Percentiles rank a stretch among this genome's conserved stretches.
phyloP scores from a whole-genome alignment of 129 eudicot species.

The Flaveria linearis region DNA sequence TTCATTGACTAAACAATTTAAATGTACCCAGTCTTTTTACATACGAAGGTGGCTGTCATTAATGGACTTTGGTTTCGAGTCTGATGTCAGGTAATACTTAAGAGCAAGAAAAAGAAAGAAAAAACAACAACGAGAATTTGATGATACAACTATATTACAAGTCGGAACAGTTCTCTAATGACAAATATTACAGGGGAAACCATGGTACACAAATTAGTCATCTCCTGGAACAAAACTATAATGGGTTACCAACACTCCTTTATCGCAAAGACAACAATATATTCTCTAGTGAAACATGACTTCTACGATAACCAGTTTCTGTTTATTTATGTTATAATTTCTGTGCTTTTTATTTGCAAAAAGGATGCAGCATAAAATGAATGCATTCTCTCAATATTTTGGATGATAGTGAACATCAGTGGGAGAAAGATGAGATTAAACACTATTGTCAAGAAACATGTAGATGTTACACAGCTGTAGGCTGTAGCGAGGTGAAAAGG shows the following conservation, averaged over 20 bases:
- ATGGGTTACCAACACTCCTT: not conserved
- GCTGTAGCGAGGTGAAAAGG: not conserved
- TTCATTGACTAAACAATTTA: not conserved
- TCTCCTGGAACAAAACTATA: not conserved
- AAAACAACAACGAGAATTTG: too few relatives aligned
- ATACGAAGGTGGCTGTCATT: not conserved
- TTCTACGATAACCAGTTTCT: not conserved
- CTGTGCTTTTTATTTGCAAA: not conserved
- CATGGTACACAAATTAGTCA: not conserved
- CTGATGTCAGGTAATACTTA: too few relatives aligned
- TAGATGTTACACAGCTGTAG: not conserved
- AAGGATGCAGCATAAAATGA: not conserved
- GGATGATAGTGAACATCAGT: not conserved
- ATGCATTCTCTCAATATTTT: not conserved
- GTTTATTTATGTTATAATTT: not conserved
- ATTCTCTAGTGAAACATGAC: not conserved
- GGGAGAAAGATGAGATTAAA: not conserved
- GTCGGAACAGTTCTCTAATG: not conserved
- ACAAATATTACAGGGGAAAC: not conserved
- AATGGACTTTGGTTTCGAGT: not conserved
- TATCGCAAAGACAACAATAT: not conserved
- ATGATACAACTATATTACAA: too few relatives aligned
- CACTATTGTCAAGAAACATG: not conserved
- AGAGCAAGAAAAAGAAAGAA: too few relatives aligned
- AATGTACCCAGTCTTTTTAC: not conserved